Evolutionary conservation across 192 early-diverging fungal species (phyloP), one percentile per base, ranked within the genome.

Genomic region (Coemansia furcata): DNA sequence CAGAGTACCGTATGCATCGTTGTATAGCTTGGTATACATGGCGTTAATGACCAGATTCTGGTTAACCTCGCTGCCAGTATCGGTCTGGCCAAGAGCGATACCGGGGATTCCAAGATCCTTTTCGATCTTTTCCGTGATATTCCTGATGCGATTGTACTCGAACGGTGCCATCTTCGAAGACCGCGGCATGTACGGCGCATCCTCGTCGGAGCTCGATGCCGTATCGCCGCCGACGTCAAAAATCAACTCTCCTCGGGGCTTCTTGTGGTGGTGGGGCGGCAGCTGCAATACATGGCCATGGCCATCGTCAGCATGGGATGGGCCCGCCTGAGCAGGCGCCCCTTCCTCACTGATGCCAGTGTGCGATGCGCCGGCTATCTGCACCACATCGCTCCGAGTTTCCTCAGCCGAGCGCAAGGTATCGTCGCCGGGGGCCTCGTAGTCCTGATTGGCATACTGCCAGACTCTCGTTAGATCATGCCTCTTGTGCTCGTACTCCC

Each of bases 1-100:
- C 36, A 82, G 67, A 0, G 65, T 54, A 10, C 71, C 62, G 44
- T 65, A 77, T 1, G 79, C 74, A 8, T 82, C 66, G 62, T 76
- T 82, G 66, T 82, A 82, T 0, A 82, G 74, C 66, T 71, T 73
- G n/a, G 74, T 77, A 35, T 74, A 69, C 74, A 77, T 73, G 23
- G 79, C 79, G 38, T 72, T 77, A n/a, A 82, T 59, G 4, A 76
- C 71, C 60, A 82, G 62, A 33, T 63, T 76, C 50, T 77, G 71
- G 61, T 76, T 77, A 14, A 77, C 65, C 54, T 71, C 65, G 33
- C 39, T 69, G 38, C 65, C 65, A 2, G 40, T 50, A 44, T 71
- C 58, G 15, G 70, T 59, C 7, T 71, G 62, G 58, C 62, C 62
- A 0, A 77, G 39, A 6, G 65, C 40, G 15, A 76, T 58, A 14